Evolutionary conservation across 2,329 filamentous ascomycete species (phyloP).

Genomic region (Talaromyces islandicus): DNA sequence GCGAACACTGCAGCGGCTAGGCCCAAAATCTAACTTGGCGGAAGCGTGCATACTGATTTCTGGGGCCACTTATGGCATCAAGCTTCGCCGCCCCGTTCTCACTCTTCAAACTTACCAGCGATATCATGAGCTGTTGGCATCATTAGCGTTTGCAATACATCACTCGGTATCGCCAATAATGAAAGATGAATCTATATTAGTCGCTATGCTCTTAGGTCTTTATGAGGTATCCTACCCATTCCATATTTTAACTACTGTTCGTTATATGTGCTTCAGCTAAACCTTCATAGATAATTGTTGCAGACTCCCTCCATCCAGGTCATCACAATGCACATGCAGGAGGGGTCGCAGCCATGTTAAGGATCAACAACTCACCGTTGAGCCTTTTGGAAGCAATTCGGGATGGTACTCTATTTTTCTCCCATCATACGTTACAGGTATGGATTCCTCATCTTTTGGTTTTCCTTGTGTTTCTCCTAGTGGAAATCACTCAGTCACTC

Average conservation of each 20-base stretch:
- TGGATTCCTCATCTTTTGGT: neutral
- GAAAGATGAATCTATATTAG: neutral
- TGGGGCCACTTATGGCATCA: neutral
- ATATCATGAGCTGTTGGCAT: neutral
- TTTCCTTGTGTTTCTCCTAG: neutral
- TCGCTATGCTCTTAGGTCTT: constrained; percentile 6
- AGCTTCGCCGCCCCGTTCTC: neutral
- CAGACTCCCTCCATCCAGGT: neutral
- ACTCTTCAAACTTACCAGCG: neutral
- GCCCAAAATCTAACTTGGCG: neutral
- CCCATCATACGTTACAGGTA: neutral
- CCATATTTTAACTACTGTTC: neutral
- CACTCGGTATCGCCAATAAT: neutral
- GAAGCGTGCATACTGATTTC: neutral
- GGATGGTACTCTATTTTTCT: neutral
- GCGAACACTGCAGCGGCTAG: neutral
- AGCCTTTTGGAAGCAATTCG: neutral
- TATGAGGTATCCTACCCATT: constrained; percentile 2
- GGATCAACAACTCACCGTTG: neutral
- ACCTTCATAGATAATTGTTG: neutral
- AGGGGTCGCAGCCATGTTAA: constrained; percentile 1
- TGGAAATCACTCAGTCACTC: neutral
- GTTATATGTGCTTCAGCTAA: neutral
- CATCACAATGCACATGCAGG: constrained; percentile 1
- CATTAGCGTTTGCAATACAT: neutral